Base-by-base conservation (phyloP, 495 filamentous ascomycete genomes). In the Trypethelium eluteriae region DNA sequence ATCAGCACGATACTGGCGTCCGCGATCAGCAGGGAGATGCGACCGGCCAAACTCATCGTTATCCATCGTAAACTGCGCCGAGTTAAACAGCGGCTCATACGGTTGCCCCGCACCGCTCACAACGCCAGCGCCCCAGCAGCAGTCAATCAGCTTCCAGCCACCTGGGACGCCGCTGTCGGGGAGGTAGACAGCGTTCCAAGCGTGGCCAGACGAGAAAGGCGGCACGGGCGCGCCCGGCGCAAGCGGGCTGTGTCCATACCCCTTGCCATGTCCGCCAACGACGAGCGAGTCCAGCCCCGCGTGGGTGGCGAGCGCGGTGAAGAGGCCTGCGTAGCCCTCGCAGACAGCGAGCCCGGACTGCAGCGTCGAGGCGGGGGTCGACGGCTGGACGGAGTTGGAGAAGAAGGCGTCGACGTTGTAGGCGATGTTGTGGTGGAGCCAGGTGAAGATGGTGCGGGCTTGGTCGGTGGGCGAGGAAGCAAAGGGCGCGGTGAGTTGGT, bases 121-220 rank as follows among this genome's bases (percentile, higher is more conserved):
- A 56, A 71, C 72, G 11, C 94, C 94, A 0, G 93, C 91, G 47
- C 94, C 94, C 94, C 94, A 98, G 74, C 94, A 97, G 2, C 86
- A 68, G 71, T 98, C 94, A 47, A 98, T 80, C 3, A 98, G 81
- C 76, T 97, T 96, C 93, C 93, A 98, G 67, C 87, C 84, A 2
- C 88, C 88, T 0, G 53, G 53, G 32, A 36, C 32, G 53, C 53
- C 53, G 53, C 11, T n/a, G 49, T 86, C 82, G 67, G 96, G 93
- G 65, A 97, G 91, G 59, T 84, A 83, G 18, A 97, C 89, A 0
- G 88, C 94, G 71, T 93, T 98, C 94, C 94, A 98, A 6, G 94
- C 94, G 76, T 98, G 91, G 50, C 82, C 84, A 3, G 76, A 75
- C 0, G 80, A 70, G 67, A 86, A 81, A 0, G 85, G 81, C 0